A percentile compares a stretch with the other conserved stretches of the same genome.
Evolutionary conservation across 2,329 filamentous ascomycete species (phyloP).

Genomic region (Aureobasidium subglaciale): DNA sequence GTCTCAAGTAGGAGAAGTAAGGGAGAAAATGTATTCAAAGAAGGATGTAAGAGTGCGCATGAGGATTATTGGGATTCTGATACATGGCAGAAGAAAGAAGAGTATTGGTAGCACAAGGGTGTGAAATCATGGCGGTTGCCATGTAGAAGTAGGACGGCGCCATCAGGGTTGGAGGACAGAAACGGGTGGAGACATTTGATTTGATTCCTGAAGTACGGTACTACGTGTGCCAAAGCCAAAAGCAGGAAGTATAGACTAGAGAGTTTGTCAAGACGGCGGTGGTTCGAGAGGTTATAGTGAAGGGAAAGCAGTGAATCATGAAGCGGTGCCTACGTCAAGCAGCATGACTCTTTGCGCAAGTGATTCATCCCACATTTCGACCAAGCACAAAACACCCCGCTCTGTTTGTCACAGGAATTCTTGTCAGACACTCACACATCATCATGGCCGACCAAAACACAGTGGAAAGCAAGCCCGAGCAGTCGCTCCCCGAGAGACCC

Average conservation of each 20-base stretch:
- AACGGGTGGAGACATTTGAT: not conserved
- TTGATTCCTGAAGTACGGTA: not conserved
- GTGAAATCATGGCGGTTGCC: conserved; percentile 3
- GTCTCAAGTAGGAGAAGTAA: not conserved
- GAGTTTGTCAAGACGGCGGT: not conserved
- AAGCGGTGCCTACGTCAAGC: not conserved
- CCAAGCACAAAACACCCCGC: conserved; percentile 13
- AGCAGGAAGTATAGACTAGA: not conserved
- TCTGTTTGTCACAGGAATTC: not conserved
- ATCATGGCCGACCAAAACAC: conserved; percentile 22
- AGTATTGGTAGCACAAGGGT: conserved; percentile 2
- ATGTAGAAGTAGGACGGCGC: conserved; percentile 5
- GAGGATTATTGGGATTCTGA: not conserved
- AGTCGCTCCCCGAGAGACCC: conserved; percentile 25
- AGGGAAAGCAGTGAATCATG: not conserved
- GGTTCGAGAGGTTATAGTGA: not conserved
- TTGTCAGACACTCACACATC: not conserved
- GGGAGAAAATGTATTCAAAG: not conserved
- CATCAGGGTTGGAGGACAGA: conserved; percentile 6
- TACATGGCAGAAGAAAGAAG: not conserved
- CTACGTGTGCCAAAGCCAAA: not conserved
- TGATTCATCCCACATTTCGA: conserved; percentile 13
- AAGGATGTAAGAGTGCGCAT: not conserved
- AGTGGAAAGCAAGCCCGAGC: conserved; percentile 16
- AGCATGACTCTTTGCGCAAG: not conserved